Conservation (phyloP, 2,329 filamentous ascomycete species). For the Colletotrichum coccodes region DNA sequence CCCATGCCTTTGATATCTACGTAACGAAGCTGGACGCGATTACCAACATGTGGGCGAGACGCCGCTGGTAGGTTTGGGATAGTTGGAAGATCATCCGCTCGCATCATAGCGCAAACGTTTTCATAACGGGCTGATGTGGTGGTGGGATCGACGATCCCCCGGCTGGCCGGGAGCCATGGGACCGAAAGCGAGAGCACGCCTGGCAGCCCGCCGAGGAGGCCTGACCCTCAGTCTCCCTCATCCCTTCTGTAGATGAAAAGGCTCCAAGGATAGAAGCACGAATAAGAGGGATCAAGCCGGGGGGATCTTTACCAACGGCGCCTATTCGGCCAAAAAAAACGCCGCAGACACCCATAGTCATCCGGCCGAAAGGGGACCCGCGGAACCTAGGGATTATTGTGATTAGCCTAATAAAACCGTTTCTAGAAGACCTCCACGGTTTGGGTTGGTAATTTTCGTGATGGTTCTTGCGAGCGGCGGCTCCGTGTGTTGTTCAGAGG, state of each 20-base stretch:
- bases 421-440: not conserved
- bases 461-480: not conserved
- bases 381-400: not conserved
- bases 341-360: not conserved
- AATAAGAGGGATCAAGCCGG: no score
- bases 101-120: not conserved
- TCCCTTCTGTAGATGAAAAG: no score
- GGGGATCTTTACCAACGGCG: no score
- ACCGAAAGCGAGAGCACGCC: no score
- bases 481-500: not conserved
- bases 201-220: no score
- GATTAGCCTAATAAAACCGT: not conserved
- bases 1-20: not conserved
- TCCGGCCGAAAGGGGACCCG: not conserved
- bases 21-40: not conserved
- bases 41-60: no score
- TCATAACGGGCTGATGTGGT: not conserved
- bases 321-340: no score
- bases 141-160: not conserved
- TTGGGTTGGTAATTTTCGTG: not conserved
- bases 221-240: no score
- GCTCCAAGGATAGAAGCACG: no score
- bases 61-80: not conserved
- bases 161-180: no score
- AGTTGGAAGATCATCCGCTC: not conserved